Conservation (phyloP, 176 grass and related monocot species). For the Olyra latifolia region DNA sequence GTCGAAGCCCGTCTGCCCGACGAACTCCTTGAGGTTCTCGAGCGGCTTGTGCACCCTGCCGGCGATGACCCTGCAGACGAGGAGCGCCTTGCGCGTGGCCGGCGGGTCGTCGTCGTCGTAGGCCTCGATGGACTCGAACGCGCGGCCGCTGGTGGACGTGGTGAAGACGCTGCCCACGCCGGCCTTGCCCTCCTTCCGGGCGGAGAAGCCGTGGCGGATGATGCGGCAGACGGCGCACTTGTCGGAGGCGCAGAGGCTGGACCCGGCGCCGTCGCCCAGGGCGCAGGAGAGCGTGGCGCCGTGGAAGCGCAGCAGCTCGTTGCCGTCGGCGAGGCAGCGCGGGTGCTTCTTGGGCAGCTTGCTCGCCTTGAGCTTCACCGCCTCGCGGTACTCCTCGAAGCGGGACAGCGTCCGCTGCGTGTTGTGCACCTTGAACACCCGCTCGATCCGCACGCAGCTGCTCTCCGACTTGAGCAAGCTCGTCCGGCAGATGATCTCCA, state of each 20-base stretch:
- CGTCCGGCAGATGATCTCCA: conserved; percentile 96
- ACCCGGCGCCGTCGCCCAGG: conserved; percentile 28
- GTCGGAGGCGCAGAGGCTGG: conserved; percentile 64
- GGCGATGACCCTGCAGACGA: conserved; percentile 90
- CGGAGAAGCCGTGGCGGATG: conserved; percentile 68
- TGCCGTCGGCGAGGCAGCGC: conserved; percentile 86
- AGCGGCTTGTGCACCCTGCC: conserved; percentile 87
- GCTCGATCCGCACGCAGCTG: conserved; percentile 75
- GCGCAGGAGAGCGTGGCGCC: conserved; percentile 70
- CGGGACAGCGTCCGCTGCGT: conserved; percentile 79
- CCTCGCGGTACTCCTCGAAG: conserved; percentile 95
- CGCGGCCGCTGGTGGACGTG: conserved; percentile 79
- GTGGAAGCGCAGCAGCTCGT: conserved; percentile 88
- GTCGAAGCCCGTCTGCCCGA: conserved; percentile 77
- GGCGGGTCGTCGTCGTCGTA: not conserved
- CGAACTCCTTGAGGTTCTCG: conserved; percentile 73
- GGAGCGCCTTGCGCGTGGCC: conserved; percentile 49
- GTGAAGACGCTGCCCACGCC: conserved; percentile 68
- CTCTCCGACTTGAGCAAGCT: conserved; percentile 88
- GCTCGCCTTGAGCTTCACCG: conserved; percentile 76
- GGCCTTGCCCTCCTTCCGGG: conserved; percentile 47
- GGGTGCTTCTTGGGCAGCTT: conserved; percentile 91
- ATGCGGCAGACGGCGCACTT: conserved; percentile 75
- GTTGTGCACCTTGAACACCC: conserved; percentile 98
- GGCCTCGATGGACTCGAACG: conserved; percentile 61